A percentile compares a stretch with the other conserved stretches of the same genome.
These are phyloP conservation scores for Dictyostelium firmibasis DNA, from an alignment of 78 protist genomes.

Conservation along the genomic window DNA sequence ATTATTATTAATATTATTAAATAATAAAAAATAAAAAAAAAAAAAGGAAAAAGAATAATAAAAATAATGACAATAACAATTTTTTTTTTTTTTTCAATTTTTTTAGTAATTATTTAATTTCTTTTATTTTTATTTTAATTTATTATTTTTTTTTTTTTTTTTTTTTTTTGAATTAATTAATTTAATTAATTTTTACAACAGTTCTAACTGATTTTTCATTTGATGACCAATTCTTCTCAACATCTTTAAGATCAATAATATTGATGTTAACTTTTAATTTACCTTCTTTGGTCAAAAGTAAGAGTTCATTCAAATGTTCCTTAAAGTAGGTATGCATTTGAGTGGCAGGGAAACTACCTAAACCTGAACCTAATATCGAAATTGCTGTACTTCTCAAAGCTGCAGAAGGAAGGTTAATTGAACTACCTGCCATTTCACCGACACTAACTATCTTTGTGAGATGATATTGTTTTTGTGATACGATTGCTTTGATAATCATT, in stretches of 20 bases:
- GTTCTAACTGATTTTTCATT: not conserved
- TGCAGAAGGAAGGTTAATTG: not conserved
- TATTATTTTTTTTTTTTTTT: not conserved
- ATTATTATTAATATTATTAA: too few relatives aligned
- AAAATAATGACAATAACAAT: too few relatives aligned
- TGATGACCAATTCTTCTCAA: conserved; percentile 6
- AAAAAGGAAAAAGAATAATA: too few relatives aligned
- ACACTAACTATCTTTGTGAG: not conserved
- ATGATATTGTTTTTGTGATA: not conserved
- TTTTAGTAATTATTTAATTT: not conserved
- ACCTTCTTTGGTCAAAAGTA: not conserved
- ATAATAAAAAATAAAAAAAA: too few relatives aligned
- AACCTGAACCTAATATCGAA: conserved; percentile 27
- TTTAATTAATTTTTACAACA: conserved; percentile 28
- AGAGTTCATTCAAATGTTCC: not conserved
- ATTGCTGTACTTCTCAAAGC: conserved; percentile 16
- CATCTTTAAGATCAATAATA: conserved; percentile 18
- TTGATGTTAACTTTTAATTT: not conserved
- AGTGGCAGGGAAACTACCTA: conserved; percentile 3
- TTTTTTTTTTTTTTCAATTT: too few relatives aligned
- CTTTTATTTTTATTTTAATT: not conserved
- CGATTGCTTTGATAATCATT: not conserved
- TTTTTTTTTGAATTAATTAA: too few relatives aligned
- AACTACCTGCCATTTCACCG: conserved; percentile 63
- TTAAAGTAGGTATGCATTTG: not conserved